These are phyloP conservation scores for Rhynchosporium secalis DNA, from an alignment of 2,329 filamentous ascomycete genomes.

Conservation along the genomic window DNA sequence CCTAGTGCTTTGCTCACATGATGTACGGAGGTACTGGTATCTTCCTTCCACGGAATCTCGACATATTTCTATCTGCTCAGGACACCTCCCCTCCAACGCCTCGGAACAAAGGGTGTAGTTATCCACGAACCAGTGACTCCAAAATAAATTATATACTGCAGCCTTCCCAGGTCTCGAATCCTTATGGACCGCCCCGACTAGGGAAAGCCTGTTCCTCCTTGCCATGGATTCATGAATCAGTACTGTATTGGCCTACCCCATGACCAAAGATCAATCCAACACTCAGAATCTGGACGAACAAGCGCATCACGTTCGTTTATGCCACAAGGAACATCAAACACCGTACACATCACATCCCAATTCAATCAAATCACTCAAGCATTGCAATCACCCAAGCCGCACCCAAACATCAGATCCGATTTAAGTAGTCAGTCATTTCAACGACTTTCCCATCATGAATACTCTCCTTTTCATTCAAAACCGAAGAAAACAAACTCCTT, in stretches of 20 bases:
- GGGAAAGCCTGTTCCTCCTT: not conserved
- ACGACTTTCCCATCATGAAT: too few relatives aligned
- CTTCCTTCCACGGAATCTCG: too few relatives aligned
- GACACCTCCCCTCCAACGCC: too few relatives aligned
- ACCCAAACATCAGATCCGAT: too few relatives aligned
- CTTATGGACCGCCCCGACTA: not conserved
- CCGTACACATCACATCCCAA: not conserved
- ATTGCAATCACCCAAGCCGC: not conserved
- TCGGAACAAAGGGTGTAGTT: too few relatives aligned
- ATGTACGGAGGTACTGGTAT: too few relatives aligned
- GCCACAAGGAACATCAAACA: constrained; percentile 9
- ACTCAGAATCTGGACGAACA: too few relatives aligned
- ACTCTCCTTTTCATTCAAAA: too few relatives aligned
- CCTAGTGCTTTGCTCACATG: too few relatives aligned
- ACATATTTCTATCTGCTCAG: too few relatives aligned
- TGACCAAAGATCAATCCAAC: not conserved
- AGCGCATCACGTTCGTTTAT: not conserved
- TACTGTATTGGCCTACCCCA: not conserved
- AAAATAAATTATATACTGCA: not conserved
- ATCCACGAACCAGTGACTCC: not conserved
- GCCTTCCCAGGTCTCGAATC: not conserved
- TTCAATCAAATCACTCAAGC: not conserved
- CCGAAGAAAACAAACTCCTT: too few relatives aligned
- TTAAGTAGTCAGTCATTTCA: too few relatives aligned
- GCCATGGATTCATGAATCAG: not conserved